phyloP scores from a whole-genome alignment of 495 filamentous ascomycete genomes.

The Penicillium paxilli region DNA sequence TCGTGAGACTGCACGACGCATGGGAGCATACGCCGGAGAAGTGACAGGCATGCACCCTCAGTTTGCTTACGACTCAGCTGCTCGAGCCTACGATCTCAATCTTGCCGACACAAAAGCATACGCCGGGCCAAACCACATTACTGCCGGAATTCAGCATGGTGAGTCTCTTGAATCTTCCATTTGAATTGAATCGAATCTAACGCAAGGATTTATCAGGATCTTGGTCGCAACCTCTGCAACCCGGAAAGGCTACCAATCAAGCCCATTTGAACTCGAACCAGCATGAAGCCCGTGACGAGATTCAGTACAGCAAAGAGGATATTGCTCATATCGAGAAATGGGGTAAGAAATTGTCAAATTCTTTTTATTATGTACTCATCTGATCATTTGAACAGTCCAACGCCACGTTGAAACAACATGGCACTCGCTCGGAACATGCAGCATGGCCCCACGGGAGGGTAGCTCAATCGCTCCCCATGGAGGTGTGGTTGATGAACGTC shows the following conservation, averaged over 20 bases:
- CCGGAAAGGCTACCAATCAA: slow-evolving; percentile 47
- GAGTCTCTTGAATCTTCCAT: background rate
- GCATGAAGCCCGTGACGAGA: slow-evolving; percentile 56
- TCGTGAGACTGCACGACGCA: slow-evolving; percentile 76
- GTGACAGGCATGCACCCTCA: slow-evolving; percentile 63
- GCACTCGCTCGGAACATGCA: slow-evolving; percentile 71
- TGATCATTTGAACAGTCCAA: slow-evolving; percentile 25
- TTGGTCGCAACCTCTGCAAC: slow-evolving; percentile 43
- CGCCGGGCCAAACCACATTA: slow-evolving; percentile 70
- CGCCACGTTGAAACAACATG: slow-evolving; percentile 78
- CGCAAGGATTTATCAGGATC: slow-evolving; percentile 22
- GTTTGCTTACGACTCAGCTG: slow-evolving; percentile 67
- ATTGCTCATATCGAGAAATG: slow-evolving; percentile 73
- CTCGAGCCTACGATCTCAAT: slow-evolving; percentile 70
- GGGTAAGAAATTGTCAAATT: slow-evolving; percentile 46
- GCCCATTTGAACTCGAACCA: slow-evolving; percentile 51
- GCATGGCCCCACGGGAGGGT: slow-evolving; percentile 77
- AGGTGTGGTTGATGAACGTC: slow-evolving; percentile 74
- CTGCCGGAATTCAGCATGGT: slow-evolving; percentile 67
- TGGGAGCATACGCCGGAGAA: slow-evolving; percentile 78
- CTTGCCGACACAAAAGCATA: slow-evolving; percentile 72
- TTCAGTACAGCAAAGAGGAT: slow-evolving; percentile 68
- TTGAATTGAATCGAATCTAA: background rate
- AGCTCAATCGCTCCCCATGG: slow-evolving; percentile 76
- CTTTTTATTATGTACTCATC: background rate